A percentile compares a stretch with the other conserved stretches of the same genome.
These are phyloP conservation scores for Amniculicola lignicola DNA, from an alignment of 495 filamentous ascomycete species.

Conservation along the genomic window DNA sequence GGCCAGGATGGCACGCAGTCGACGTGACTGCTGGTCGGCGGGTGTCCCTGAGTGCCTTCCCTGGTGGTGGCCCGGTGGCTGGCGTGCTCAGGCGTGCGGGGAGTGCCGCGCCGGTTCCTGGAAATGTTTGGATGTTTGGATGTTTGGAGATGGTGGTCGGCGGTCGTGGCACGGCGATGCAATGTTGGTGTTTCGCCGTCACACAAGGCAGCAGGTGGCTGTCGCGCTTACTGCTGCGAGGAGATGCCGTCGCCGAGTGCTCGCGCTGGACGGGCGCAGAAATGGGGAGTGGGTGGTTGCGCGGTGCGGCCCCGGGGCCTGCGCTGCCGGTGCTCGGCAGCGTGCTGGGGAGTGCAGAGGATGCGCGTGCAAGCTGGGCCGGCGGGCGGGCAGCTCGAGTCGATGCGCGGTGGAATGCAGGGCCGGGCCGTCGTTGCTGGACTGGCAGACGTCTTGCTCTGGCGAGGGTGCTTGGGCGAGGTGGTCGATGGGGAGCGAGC, in stretches of 20 bases:
- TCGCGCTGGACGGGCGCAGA: background rate
- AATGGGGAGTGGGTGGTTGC: background rate
- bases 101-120: background rate
- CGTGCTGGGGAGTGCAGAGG: too few species aligned
- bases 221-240: constrained; percentile 24
- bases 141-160: too few species aligned
- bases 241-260: background rate
- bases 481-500: background rate
- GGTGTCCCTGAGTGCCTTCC: background rate
- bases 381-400: too few species aligned
- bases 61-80: background rate
- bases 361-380: background rate
- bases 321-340: too few species aligned
- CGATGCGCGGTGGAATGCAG: background rate
- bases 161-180: constrained; percentile 1
- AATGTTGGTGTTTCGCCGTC: background rate
- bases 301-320: background rate
- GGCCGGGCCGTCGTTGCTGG: background rate
- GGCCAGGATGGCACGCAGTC: background rate
- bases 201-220: constrained; percentile 20
- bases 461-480: background rate
- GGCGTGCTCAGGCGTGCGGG: background rate
- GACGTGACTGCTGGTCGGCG: background rate
- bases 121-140: too few species aligned
- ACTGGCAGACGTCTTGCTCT: background rate